Conservation (phyloP, 805 yeast genomes). For the Candida suzukii region DNA sequence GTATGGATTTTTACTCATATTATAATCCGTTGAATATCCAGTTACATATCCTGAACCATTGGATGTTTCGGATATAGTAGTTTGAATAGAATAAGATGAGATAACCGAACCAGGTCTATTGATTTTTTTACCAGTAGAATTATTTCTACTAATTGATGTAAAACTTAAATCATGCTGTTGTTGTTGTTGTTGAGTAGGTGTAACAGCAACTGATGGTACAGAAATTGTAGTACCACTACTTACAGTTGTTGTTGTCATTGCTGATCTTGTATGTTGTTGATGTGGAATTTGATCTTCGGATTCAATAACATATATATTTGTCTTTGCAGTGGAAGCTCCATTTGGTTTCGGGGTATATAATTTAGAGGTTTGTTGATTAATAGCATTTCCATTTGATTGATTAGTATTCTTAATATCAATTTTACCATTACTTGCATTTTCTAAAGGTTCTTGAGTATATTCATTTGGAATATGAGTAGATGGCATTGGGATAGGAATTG, state of each 20-base stretch:
- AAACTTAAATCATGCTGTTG: constrained; percentile 17
- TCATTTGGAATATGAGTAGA: too few species aligned
- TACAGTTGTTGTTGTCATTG: neutral
- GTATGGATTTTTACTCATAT: neutral
- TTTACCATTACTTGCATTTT: too few species aligned
- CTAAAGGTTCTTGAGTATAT: too few species aligned
- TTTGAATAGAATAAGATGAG: constrained; percentile 43
- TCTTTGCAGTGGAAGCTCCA: constrained; percentile 3
- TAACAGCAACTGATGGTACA: neutral
- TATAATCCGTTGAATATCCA: constrained; percentile 28
- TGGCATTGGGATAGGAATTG: too few species aligned
- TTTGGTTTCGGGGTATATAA: too few species aligned
- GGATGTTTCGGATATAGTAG: constrained; percentile 46
- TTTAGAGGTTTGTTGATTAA: too few species aligned
- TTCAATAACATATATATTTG: constrained; percentile 12
- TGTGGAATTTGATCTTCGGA: constrained; percentile 4
- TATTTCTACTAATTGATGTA: constrained; percentile 14
- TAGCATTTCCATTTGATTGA: too few species aligned
- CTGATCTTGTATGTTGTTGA: neutral
- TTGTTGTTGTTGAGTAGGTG: neutral
- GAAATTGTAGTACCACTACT: too few species aligned
- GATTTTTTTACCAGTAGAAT: constrained; percentile 12
- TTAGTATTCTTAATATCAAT: too few species aligned
- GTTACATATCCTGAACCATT: constrained; percentile 33
- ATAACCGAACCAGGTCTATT: constrained; percentile 44